Base-by-base conservation (phyloP, 73 alveolate genomes). In the Halteria grandinella region DNA sequence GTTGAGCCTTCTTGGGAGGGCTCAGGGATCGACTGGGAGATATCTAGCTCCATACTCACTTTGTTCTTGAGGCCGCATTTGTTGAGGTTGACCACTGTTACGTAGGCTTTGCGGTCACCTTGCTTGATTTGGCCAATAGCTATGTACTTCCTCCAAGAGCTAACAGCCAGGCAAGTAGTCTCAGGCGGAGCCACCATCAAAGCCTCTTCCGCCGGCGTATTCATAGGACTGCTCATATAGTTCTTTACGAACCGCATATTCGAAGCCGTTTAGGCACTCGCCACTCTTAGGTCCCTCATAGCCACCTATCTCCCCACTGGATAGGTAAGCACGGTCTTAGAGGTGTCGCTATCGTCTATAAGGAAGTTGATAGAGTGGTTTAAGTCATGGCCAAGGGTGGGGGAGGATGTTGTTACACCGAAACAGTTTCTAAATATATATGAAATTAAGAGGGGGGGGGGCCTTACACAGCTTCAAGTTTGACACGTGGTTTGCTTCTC, bases 241-340 rank as follows among this genome's bases (percentile, higher is more conserved):
- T 45, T 82, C 91, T 44, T 82, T 82, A 25, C 70, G 59, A 17
- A 37, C 59, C 28, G 43, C 83, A 24, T 40, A 43, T 47, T 71
- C 37, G 55, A 69, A 55, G 29, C 70, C 59, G 55, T 71, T 71
- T 44, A 63, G 54, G 86, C 70, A 71, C 28, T 82, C 91, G 49
- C 55, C 55, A n/a, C 86, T 27, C 34, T 72, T 55, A 66, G 43
- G 54, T 69, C 69, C 21, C 91, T 37, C 17, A 82, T 73, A 33
- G 86, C 91, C 14, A 82, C 59, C 54, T 82, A 76, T 45, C 82
- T 69, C 18, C 91, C 91, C 1, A 80, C 90, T 21, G 90, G 90
- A 33, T 80, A 80, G 2, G 80, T 28, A 5, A 66, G 80, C 11
- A 80, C 60, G 4, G 70, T 32, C 1, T 39, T 36, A 11, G 85